These are phyloP conservation scores for Ascochyta fabae DNA, from an alignment of 2,329 filamentous ascomycete species.

Conservation along the genomic window DNA sequence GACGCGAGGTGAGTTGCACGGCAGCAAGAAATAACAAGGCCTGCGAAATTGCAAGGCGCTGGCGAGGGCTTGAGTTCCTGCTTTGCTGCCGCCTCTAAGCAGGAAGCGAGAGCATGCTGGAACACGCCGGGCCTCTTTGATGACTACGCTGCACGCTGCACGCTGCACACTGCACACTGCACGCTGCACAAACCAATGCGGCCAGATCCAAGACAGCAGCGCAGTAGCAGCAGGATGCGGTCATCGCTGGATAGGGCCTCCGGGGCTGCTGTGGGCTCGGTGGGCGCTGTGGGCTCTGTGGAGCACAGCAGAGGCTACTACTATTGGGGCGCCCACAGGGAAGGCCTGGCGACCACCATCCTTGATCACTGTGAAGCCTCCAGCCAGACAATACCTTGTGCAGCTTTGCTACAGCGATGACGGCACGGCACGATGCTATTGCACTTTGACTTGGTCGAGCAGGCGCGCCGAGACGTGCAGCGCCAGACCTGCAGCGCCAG, in stretches of 20 bases:
- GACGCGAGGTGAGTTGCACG: constrained; percentile 1
- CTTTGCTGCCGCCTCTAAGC: constrained; percentile 12
- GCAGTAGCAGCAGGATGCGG: constrained; percentile 20
- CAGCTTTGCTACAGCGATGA: constrained; percentile 6
- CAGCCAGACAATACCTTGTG: neutral
- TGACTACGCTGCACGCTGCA: constrained; percentile 1
- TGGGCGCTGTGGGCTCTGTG: neutral
- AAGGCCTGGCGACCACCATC: neutral
- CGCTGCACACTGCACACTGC: too few species aligned
- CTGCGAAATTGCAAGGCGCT: constrained; percentile 4
- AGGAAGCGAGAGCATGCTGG: neutral
- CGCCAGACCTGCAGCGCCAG: too few species aligned
- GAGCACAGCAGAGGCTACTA: too few species aligned
- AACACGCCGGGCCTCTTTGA: constrained; percentile 6
- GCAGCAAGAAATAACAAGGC: constrained; percentile 4
- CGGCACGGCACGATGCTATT: constrained; percentile 10
- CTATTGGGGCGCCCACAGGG: neutral
- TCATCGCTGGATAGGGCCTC: constrained; percentile 1
- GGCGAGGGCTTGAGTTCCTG: constrained; percentile 15
- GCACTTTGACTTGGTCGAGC: neutral
- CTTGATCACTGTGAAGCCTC: neutral
- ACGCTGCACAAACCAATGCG: constrained; percentile 16
- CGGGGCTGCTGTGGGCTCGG: constrained; percentile 1
- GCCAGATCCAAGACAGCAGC: constrained; percentile 23
- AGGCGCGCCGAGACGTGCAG: too few species aligned